Conservation (phyloP, 2,329 filamentous ascomycete genomes). For the Pseudogymnoascus pannorum region DNA sequence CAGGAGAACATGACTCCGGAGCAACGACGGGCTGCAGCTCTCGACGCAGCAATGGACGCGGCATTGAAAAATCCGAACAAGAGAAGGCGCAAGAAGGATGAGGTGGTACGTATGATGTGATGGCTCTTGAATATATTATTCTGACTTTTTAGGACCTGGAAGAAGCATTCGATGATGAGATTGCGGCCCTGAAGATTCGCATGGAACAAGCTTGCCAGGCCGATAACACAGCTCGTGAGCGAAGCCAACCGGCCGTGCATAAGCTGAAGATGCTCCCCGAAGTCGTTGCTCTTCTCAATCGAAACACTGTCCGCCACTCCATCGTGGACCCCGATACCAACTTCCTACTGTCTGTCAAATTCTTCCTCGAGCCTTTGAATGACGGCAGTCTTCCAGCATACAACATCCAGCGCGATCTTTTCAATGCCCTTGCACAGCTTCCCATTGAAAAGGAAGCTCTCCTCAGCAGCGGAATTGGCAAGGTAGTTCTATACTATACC, state of each 20-base stretch:
- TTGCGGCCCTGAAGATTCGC: conserved; percentile 75
- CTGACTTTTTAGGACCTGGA: conserved; percentile 64
- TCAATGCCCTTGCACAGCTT: conserved; percentile 69
- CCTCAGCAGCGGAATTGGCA: conserved; percentile 86
- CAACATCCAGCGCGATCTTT: conserved; percentile 93
- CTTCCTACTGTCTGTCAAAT: conserved; percentile 88
- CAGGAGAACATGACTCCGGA: conserved; percentile 77
- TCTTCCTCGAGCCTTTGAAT: conserved; percentile 92
- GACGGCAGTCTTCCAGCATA: conserved; percentile 93
- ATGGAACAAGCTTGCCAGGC: conserved; percentile 88
- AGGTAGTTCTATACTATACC: conserved; percentile 94
- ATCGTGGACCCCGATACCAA: conserved; percentile 93
- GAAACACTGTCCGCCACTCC: conserved; percentile 75
- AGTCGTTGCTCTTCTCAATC: conserved; percentile 80
- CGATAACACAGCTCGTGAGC: conserved; percentile 75
- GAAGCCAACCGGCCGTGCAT: conserved; percentile 74
- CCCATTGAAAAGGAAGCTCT: conserved; percentile 88
- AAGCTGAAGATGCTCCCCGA: conserved; percentile 92
- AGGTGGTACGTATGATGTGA: conserved; percentile 58
- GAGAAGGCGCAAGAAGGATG: conserved; percentile 65
- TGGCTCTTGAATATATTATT: conserved; percentile 1
- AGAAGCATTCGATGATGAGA: conserved; percentile 81
- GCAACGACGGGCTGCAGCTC: conserved; percentile 72
- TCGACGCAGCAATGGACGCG: conserved; percentile 82
- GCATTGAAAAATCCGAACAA: conserved; percentile 76